Evolutionary conservation across 176 grass and related monocot genomes (phyloP), one percentile per base, ranked within the genome.

Genomic region (Microstegium vimineum): DNA sequence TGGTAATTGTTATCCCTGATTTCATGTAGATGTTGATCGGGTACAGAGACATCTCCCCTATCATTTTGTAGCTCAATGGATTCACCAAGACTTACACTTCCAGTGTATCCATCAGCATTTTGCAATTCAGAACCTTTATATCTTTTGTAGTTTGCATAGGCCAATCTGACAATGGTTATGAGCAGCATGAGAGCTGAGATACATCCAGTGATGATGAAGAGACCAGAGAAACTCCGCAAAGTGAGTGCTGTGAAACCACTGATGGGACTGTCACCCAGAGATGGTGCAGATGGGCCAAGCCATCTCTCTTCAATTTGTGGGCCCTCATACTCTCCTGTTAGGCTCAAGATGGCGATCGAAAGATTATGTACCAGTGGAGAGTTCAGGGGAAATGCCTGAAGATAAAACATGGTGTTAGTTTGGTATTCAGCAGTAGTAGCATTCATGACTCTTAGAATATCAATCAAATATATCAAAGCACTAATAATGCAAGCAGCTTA

Each of bases 151-250:
- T 70, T 77, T 31, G 51, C 40, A 87, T 56, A 41, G 61, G 82
- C 7, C 10, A 17, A 83, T 56, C 23, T 81, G 2, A 9, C 15
- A 17, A 75, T 71, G 20, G 78, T 69, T 83, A 74, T 75, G 33
- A 87, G 13, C 69, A 94, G 28, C 66, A 89, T 84, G 57, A 87
- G 59, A 33, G 57, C 14, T 46, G 80, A 91, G 8, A 89, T 59
- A 22, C 43, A 66, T 30, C 63, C 81, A 13, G 84, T 87, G 83
- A 91, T 85, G 20, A 94, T 49, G 73, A 94, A 91, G 26, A 94
- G 87, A 7, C 92, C 89, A 26, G 78, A 78, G 64, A 94, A 94
- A 66, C 78, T 85, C 25, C 10, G 37, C 49, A 94, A 73, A 16
- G 51, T 76, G 33, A 94, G 80, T 30, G 72, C 82, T 2, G 81